Evolutionary conservation across 75 land plant genomes (phyloP), one percentile per base, ranked within the genome.

Genomic region (Cryptomeria japonica): DNA sequence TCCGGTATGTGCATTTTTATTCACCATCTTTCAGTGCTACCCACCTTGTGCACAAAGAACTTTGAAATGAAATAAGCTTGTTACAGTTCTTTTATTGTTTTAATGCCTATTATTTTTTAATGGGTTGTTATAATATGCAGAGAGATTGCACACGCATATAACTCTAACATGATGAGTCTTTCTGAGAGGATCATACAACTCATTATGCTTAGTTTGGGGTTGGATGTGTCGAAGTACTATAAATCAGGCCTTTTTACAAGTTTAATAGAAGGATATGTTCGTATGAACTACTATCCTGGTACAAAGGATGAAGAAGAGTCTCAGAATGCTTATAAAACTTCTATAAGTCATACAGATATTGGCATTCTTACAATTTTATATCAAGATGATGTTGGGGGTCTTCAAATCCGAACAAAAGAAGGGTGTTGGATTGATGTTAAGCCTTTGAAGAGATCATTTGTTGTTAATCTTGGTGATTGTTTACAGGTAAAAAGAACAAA

Each of bases 381-480:
- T 41, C 95, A 91, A 79, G 95, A 93, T 88, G 90, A 93, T 37
- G 86, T 89, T 13, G 94, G 94, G 0, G 95, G 94, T 5, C 92
- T 95, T 6, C 93, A 94, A 58, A 92, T 93, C 83, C 87, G 86
- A 82, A 88, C 86, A 15, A 88, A 76, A 83, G 88, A 93, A 39
- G 95, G 93, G 5, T 78, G 90, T n/a, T 94, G 94, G 95, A 53
- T 93, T 73, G 90, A 92, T 83, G 85, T 94, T 15, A 84, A 31
- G 15, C 94, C 95, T 14, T 85, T 91, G 44, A 89, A 89, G 9
- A 88, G 83, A 49, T 84, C 94, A 1, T 89, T 94, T 42, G 91
- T 93, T 14, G 92, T 95, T 88, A 95, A 94, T 70, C 85, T 95
- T 58, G 96, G 94, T 22, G 96, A 94, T 61, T 53, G 90, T 84